Conservation (phyloP, 768 basidiomycete species). For the Hygrophorus russula region DNA sequence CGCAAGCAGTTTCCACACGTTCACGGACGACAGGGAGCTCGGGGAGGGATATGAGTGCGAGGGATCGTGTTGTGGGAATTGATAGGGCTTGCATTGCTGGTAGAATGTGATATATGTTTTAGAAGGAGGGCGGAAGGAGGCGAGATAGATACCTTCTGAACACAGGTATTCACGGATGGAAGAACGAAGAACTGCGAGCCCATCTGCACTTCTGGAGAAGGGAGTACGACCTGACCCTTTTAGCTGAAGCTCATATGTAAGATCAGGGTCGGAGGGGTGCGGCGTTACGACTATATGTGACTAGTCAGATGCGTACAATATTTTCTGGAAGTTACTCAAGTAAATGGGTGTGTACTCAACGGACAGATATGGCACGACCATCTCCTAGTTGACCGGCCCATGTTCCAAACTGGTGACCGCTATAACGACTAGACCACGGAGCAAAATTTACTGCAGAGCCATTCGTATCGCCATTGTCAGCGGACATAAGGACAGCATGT, state of each 20-base stretch:
- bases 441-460: conserved; percentile 29
- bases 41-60: conserved; percentile 70
- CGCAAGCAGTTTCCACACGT: conserved; percentile 52
- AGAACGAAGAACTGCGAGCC: conserved; percentile 89
- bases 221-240: conserved; percentile 94
- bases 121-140: neutral
- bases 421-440: conserved; percentile 86
- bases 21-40: conserved; percentile 70
- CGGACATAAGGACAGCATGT: conserved; percentile 54
- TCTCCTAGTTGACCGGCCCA: conserved; percentile 97
- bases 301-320: neutral
- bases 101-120: neutral
- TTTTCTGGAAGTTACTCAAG: neutral
- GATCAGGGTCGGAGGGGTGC: conserved; percentile 43
- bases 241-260: conserved; percentile 77
- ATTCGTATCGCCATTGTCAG: conserved; percentile 9
- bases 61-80: conserved; percentile 83
- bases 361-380: conserved; percentile 85
- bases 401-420: conserved; percentile 79
- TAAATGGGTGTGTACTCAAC: conserved; percentile 16
- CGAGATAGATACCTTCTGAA: conserved; percentile 60
- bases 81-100: conserved; percentile 54
- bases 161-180: conserved; percentile 91
- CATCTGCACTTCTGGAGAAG: conserved; percentile 87
- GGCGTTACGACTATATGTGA: conserved; percentile 57